Evolutionary conservation across 176 grass and related monocot genomes (phyloP).

Genomic region (Areca catechu): DNA sequence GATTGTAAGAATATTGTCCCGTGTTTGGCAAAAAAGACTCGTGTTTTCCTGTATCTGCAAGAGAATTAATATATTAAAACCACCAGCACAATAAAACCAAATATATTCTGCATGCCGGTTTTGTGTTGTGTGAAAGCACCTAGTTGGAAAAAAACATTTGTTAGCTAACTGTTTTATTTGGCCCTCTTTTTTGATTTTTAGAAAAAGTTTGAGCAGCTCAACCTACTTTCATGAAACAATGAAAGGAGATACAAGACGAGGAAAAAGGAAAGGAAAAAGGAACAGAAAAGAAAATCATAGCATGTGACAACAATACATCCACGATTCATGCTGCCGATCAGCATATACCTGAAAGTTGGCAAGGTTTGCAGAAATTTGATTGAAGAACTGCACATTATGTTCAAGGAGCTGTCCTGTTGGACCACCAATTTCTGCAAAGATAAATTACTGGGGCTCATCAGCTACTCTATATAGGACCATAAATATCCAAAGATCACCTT

Average conservation of each 20-base stretch:
- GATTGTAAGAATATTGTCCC: constrained; percentile 12
- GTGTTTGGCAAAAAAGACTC: constrained; percentile 12
- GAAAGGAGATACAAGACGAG: too few species aligned
- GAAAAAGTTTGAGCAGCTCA: too few species aligned
- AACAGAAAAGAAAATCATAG: too few species aligned
- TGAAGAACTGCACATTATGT: constrained; percentile 42
- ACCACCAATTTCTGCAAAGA: constrained; percentile 54
- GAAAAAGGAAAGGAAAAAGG: too few species aligned
- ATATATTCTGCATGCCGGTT: too few species aligned
- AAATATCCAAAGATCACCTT: constrained; percentile 3
- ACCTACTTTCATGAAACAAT: too few species aligned
- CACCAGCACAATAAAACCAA: neutral
- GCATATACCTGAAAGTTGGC: constrained; percentile 42
- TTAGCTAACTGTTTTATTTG: too few species aligned
- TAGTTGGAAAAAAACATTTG: too few species aligned
- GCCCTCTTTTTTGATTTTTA: too few species aligned
- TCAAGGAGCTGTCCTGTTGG: constrained; percentile 53
- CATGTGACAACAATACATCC: too few species aligned
- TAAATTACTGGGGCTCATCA: constrained; percentile 10
- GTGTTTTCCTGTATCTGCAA: constrained; percentile 21
- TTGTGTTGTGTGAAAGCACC: too few species aligned
- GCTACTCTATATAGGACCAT: neutral
- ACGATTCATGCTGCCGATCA: too few species aligned
- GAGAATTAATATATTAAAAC: neutral
- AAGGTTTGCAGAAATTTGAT: constrained; percentile 52